These are phyloP conservation scores for Coemansia sp. DNA, from an alignment of 192 early-diverging fungal genomes.

Conservation along the genomic window DNA sequence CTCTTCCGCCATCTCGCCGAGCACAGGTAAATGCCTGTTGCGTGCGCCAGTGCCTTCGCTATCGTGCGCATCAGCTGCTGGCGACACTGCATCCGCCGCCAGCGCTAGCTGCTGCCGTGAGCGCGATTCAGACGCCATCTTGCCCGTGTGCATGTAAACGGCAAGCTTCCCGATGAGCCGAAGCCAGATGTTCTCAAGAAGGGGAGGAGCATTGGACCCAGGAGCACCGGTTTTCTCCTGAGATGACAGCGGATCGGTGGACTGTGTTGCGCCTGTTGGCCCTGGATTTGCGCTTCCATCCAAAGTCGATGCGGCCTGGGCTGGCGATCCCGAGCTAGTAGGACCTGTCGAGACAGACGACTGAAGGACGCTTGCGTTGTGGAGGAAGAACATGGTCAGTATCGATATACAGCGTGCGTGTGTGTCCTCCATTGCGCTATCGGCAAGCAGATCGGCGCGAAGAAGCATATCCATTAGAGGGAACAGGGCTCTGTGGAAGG, in stretches of 20 bases:
- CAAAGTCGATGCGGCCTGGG: neutral
- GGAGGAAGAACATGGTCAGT: constrained; percentile 51
- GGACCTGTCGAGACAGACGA: neutral
- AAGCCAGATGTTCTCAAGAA: constrained; percentile 30
- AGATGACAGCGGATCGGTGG: neutral
- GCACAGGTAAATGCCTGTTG: constrained; percentile 31
- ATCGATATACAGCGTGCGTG: constrained; percentile 53
- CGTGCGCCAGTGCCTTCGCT: constrained; percentile 9
- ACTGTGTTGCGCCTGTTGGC: neutral
- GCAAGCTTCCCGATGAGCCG: constrained; percentile 34
- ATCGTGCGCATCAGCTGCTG: constrained; percentile 6
- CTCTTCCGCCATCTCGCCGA: constrained; percentile 54
- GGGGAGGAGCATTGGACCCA: neutral
- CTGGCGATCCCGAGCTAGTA: neutral
- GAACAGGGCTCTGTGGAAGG: constrained; percentile 86
- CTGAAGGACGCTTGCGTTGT: constrained; percentile 32
- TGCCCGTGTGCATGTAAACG: constrained; percentile 41
- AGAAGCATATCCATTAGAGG: constrained; percentile 84
- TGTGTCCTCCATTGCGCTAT: constrained; percentile 54
- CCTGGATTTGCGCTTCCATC: neutral
- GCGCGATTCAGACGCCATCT: constrained; percentile 27
- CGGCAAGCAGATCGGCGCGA: constrained; percentile 68
- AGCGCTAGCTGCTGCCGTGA: constrained; percentile 4
- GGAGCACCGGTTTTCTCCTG: neutral
- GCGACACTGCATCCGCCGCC: neutral